Conservation (phyloP, 805 yeast species). For the Hanseniaspora guilliermondii region DNA sequence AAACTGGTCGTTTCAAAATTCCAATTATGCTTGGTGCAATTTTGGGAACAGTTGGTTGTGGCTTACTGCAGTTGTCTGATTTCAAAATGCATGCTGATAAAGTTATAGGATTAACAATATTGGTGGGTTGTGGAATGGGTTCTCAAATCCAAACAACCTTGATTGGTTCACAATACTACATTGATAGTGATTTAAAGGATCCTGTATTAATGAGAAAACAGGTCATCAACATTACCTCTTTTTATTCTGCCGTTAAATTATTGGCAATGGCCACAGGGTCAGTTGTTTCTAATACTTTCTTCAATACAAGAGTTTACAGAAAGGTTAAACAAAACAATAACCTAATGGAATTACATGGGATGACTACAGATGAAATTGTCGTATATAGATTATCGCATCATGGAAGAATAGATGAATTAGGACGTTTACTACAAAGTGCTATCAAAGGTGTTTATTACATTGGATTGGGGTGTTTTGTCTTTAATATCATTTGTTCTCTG, state of each 20-base stretch:
- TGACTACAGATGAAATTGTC: conserved; percentile 18
- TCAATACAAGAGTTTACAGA: conserved; percentile 18
- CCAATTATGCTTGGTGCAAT: conserved; percentile 25
- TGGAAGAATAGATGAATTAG: conserved; percentile 18
- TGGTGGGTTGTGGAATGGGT: conserved; percentile 31
- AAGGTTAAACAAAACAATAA: conserved; percentile 13
- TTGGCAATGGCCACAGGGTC: conserved; percentile 23
- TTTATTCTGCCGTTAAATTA: conserved; percentile 20
- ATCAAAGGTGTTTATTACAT: conserved; percentile 20
- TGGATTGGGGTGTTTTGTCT: conserved; percentile 18
- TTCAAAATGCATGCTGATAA: conserved; percentile 23
- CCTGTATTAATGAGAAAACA: conserved; percentile 17
- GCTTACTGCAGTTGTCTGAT: conserved; percentile 25
- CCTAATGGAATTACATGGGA: conserved; percentile 10
- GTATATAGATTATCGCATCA: conserved; percentile 17
- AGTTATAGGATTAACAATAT: conserved; percentile 30
- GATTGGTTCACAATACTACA: conserved; percentile 24
- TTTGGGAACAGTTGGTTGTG: conserved; percentile 28
- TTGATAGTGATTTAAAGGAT: conserved; percentile 16
- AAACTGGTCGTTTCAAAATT: conserved; percentile 29
- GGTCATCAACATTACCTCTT: conserved; percentile 21
- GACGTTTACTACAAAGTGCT: conserved; percentile 16
- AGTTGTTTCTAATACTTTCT: conserved; percentile 20
- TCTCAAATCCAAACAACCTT: conserved; percentile 26
- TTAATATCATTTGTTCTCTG: conserved; percentile 17